Evolutionary conservation across 2,329 filamentous ascomycete species (phyloP).

Genomic region (Colletotrichum sp.): DNA sequence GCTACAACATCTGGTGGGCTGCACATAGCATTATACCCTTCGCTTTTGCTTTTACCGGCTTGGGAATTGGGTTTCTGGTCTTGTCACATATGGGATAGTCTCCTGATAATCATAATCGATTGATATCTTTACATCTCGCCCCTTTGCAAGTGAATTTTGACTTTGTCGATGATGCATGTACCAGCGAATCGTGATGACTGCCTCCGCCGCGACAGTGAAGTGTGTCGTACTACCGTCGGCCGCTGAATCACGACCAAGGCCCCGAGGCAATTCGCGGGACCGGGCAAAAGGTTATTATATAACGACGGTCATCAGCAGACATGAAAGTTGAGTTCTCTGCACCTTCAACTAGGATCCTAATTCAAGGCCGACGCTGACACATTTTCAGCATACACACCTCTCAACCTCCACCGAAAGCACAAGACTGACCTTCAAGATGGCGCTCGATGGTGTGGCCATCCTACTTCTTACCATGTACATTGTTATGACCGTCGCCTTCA

Average conservation of each 20-base stretch:
- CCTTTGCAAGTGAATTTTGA: background rate
- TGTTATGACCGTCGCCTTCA: background rate
- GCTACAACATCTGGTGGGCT: constrained; percentile 17
- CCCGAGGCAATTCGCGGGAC: background rate
- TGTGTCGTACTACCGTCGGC: background rate
- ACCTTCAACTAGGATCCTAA: background rate
- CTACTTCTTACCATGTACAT: background rate
- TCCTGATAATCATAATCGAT: constrained; percentile 23
- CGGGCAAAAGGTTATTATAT: background rate
- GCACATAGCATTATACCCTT: constrained; percentile 26
- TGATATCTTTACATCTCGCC: background rate
- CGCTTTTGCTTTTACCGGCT: constrained; percentile 12
- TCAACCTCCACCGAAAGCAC: background rate
- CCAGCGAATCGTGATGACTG: background rate
- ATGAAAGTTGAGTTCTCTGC: background rate
- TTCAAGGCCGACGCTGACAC: background rate
- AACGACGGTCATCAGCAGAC: background rate
- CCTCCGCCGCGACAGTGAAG: background rate
- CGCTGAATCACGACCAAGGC: background rate
- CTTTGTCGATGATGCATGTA: background rate
- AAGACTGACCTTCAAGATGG: background rate
- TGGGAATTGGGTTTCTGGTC: constrained; percentile 9
- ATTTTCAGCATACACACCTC: background rate
- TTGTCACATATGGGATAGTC: constrained; percentile 21
- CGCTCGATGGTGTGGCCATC: background rate